Percentiles rank a stretch among this genome's conserved stretches.
Evolutionary conservation across 2,329 filamentous ascomycete genomes (phyloP).

Genomic region (Xylaria multiplex): DNA sequence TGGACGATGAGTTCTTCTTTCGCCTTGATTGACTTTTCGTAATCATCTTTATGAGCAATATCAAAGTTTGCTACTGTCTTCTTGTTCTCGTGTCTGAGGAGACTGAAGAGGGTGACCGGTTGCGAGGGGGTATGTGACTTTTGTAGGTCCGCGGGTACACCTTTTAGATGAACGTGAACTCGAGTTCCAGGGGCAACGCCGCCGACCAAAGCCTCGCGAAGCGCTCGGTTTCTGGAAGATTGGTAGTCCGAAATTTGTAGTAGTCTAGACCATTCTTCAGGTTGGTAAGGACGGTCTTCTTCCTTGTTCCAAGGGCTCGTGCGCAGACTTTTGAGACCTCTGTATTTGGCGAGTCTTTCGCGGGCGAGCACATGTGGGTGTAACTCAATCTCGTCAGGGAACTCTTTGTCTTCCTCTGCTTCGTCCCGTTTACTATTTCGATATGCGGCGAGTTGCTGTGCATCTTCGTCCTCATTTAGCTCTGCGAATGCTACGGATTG

Average conservation of each 20-base stretch:
- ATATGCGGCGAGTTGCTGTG: conserved; percentile 82
- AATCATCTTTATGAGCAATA: conserved; percentile 83
- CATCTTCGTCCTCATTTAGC: conserved; percentile 82
- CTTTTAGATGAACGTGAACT: conserved; percentile 79
- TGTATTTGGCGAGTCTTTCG: conserved; percentile 85
- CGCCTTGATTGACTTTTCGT: conserved; percentile 80
- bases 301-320: conserved; percentile 89
- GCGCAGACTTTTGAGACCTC: conserved; percentile 90
- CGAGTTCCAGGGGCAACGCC: conserved; percentile 86
- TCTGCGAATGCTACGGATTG: conserved; percentile 92
- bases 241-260: conserved; percentile 92
- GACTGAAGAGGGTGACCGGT: conserved; percentile 82
- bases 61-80: conserved; percentile 89
- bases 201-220: conserved; percentile 87
- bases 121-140: conserved; percentile 61
- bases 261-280: conserved; percentile 87
- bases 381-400: conserved; percentile 96
- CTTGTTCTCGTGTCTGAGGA: conserved; percentile 95
- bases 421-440: conserved; percentile 81
- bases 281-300: conserved; percentile 87
- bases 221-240: conserved; percentile 77
- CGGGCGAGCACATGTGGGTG: conserved; percentile 86
- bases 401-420: conserved; percentile 89
- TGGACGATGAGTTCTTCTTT: conserved; percentile 94
- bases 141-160: conserved; percentile 56